Base-by-base conservation (phyloP, 1,284 basidiomycete genomes). In the Ustanciosporium gigantosporum region DNA sequence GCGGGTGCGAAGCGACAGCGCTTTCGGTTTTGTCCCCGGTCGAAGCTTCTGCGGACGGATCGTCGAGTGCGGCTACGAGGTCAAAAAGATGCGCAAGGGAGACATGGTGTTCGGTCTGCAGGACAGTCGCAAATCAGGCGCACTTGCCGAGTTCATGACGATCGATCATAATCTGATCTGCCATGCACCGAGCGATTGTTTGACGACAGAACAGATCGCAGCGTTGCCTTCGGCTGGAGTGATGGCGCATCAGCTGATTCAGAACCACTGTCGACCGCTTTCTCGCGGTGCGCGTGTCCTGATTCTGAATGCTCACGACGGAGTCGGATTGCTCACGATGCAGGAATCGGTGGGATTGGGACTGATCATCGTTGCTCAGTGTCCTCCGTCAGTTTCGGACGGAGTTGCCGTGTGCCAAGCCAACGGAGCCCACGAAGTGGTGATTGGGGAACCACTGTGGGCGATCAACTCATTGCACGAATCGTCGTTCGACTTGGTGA, bases 91-190 rank as follows among this genome's bases (percentile, higher is more conserved):
- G 40, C 76, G 74, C 46, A 78, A 72, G 44, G 79, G 80, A 23
- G 79, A 80, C 40, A 60, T 80, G 13, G 76, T 81, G 3, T 81
- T 79, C 52, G 80, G 80, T 5, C 46, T 80, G 47, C 73, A 76
- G 25, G 75, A 79, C 31, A 60, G 75, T 32, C 70, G 74, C 32
- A 72, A 70, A 74, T 79, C 73, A 11, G 77, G 77, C 4, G 78
- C 79, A 5, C 61, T 81, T 21, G 79, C 79, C 21, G 78, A 79
- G 43, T 76, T 77, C 27, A 73, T 79, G 46, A 68, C 68, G 9
- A 66, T 81, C 14, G 76, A 80, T 43, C 61, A 76, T 36, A 67
- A 76, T 38, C 59, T 76, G 16, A 58, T 79, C 19, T 79, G 78
- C n/a, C 73, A 71, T 27, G 77, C 79, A n/a, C 76, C 79, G 4